Evolutionary conservation across 305 asterid genomes (phyloP), one percentile per base, ranked within the genome.

Genomic region (Fraxinus albicans): DNA sequence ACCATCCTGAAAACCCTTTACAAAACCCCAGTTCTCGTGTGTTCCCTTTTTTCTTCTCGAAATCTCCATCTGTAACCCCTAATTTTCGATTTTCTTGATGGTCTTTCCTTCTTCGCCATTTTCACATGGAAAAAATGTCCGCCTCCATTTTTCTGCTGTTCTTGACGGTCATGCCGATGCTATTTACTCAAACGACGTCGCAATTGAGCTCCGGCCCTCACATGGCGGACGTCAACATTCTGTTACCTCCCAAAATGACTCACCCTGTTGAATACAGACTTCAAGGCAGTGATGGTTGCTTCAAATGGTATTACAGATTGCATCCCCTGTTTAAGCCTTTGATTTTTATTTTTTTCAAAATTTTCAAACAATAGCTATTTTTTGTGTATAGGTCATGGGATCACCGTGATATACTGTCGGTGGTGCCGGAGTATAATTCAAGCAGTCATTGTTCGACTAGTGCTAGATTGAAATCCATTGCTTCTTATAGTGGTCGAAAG

Each of bases 241-340:
- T 95, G 58, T 69, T 94, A 85, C 98, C 99, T 38, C 98, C 99
- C 82, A 94, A 87, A 82, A 94, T 95, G 99, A 94, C 99, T 55
- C 91, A 90, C 75, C 97, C 99, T 6, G 94, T 95, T 53, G 99
- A 95, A 81, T 95, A 94, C 82, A 81, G 99, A 19, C 95, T 95
- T 82, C 99, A 89, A 85, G 99, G 97, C 23, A 90, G 94, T 84
- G 99, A 93, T 86, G 99, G 99, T 63, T 95, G 99, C 86, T 95
- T 95, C 94, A 89, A 91, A 83, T 95, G 99, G 99, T 95, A 53
- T 78, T 15, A 70, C 42, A 4, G 76, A 31, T 31, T 70, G 42
- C 76, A 31, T 70, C 42, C 76, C 40, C 42, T 70, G 42, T 70
- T 15, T 77, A 19, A 2, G 27, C 9, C 29, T 58, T 58, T 19